Evolutionary conservation across 176 grass and related monocot species (phyloP), one percentile per base, ranked within the genome.

Genomic region (Oryza australiensis): DNA sequence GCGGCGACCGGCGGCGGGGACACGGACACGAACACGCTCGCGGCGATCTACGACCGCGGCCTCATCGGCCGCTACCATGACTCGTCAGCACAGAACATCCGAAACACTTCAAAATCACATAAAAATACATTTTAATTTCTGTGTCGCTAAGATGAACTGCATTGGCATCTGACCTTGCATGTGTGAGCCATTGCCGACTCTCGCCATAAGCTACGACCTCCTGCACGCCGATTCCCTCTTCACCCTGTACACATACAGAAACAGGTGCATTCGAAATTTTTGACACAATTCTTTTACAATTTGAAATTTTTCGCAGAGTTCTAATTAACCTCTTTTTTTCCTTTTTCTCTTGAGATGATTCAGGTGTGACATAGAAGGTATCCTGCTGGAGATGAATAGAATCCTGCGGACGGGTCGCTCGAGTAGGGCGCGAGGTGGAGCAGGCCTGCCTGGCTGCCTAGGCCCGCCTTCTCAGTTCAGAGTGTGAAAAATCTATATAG

Each of bases 121-220:
- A 4, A 7, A 55, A 55, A 30, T 48, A n/a, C n/a, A n/a, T n/a
- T 29, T 48, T 15, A 18, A 33, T 46, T 5, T 2, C 23, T 51
- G 24, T 32, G 26, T 51, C 0, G 7, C 43, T 49, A 26, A 73
- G 16, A 3, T 4, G 41, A 51, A 12, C 43, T 79, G 23, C 66
- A 11, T 3, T 67, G 68, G 55, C 24, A 23, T 83, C 12, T 46
- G 43, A 46, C 15, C 16, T 16, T 70, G 72, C 66, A 89, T 86
- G 86, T 92, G 90, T 22, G 86, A 89, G 69, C 79, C 86, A 35
- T 84, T 89, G 90, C 88, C 90, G 3, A 92, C 90, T n/a, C 88
- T 79, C 46, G 79, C 90, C 15, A 82, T 87, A 43, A 92, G 86
- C 10, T 89, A 89, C 18, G 90, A 92, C 64, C 83, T 92, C 79